phyloP scores from a whole-genome alignment of 148 eudicot genomes.

The Heliamphora exappendiculata region DNA sequence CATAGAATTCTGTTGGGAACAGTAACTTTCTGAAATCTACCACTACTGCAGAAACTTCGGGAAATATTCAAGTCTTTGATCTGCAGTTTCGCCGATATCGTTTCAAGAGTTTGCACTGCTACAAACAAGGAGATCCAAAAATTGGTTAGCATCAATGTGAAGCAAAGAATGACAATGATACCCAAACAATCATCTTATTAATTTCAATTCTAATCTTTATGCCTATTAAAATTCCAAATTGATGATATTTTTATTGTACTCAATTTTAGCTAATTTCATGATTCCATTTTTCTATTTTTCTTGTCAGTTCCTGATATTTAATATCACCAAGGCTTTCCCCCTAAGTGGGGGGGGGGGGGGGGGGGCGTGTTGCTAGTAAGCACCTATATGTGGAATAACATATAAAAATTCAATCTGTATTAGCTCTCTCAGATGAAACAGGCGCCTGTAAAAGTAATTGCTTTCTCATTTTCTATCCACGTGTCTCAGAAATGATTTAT shows the following conservation, averaged over 20 bases:
- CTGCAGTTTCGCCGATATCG: conserved; percentile 33
- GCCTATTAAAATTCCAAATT: neutral
- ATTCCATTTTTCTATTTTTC: neutral
- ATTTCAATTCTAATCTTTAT: neutral
- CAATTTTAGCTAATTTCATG: neutral
- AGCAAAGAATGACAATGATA: neutral
- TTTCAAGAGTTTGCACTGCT: conserved; percentile 41
- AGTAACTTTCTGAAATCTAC: conserved; percentile 21
- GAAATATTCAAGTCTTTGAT: conserved; percentile 27
- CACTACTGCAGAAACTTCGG: conserved; percentile 39
- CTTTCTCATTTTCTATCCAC: neutral
- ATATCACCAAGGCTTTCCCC: neutral
- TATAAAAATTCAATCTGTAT: neutral
- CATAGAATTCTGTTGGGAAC: conserved; percentile 6
- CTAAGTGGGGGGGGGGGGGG: neutral
- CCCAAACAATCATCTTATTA: neutral
- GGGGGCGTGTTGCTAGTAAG: neutral
- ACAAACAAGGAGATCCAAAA: neutral
- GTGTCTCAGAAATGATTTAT: neutral
- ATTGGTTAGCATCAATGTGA: neutral
- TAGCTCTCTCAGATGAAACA: neutral
- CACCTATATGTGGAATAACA: too few relatives aligned
- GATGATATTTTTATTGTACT: neutral
- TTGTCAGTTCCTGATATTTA: neutral
- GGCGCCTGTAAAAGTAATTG: neutral